Evolutionary conservation across 2,329 filamentous ascomycete species (phyloP).

Genomic region (Sporothrix pseudoabietina): DNA sequence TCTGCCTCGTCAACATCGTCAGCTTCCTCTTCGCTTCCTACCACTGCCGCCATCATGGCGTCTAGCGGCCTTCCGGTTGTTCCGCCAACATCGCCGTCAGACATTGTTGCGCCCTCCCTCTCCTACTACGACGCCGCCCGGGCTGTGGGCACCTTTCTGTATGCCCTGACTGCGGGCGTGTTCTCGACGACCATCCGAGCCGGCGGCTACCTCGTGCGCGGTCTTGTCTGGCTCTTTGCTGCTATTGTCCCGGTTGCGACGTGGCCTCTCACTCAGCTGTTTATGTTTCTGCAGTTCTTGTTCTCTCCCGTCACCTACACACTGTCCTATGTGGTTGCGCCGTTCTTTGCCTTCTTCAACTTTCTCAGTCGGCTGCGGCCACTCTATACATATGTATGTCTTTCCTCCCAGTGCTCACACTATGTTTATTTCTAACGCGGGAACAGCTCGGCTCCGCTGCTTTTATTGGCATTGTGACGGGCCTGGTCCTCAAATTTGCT

Average conservation of each 20-base stretch:
- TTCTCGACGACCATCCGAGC: constrained; percentile 1
- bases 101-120: not conserved
- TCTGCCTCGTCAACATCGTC: not conserved
- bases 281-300: constrained; percentile 39
- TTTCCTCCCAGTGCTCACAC: not conserved
- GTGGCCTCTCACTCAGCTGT: constrained; percentile 35
- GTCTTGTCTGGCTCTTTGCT: constrained; percentile 27
- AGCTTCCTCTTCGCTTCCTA: not conserved
- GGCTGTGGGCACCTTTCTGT: constrained; percentile 20
- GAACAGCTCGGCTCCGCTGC: constrained; percentile 61
- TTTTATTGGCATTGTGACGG: constrained; percentile 66
- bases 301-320: constrained; percentile 46
- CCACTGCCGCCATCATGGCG: not conserved
- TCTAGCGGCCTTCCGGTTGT: not conserved
- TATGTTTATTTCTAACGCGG: constrained; percentile 50
- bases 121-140: constrained; percentile 25
- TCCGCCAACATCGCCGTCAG: not conserved
- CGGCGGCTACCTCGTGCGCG: not conserved
- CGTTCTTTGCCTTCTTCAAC: constrained; percentile 39
- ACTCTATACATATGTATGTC: constrained; percentile 49
- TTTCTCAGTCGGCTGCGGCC: constrained; percentile 43
- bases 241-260: constrained; percentile 17
- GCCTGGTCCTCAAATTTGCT: constrained; percentile 59
- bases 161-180: not conserved
- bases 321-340: constrained; percentile 37